These are phyloP conservation scores for Dorcoceras hygrometricum DNA, from an alignment of 257 asterid genomes.

Conservation along the genomic window DNA sequence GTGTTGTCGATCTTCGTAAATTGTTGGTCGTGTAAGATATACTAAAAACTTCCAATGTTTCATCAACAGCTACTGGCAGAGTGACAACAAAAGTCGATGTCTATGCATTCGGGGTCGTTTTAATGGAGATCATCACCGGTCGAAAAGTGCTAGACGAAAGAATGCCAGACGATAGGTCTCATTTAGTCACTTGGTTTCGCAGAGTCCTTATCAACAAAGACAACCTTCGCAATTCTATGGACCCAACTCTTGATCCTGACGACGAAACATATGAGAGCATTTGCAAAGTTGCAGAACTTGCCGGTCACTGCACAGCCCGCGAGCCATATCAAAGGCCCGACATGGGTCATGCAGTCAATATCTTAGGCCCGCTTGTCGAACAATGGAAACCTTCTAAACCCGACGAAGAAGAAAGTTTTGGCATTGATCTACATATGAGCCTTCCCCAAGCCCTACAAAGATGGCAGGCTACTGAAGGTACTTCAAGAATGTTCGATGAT, in stretches of 20 bases:
- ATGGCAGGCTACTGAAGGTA: conserved; percentile 92
- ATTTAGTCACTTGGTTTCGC: conserved; percentile 90
- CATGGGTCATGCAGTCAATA: conserved; percentile 94
- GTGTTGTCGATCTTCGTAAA: background rate
- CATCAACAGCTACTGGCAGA: conserved; percentile 80
- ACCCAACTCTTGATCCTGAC: conserved; percentile 59
- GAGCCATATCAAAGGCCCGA: conserved; percentile 94
- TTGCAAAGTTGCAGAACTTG: conserved; percentile 81
- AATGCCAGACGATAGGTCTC: conserved; percentile 82
- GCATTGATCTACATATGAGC: conserved; percentile 75
- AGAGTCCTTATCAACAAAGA: conserved; percentile 83
- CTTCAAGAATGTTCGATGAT: conserved; percentile 87
- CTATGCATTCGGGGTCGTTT: conserved; percentile 83
- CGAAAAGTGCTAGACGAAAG: conserved; percentile 80
- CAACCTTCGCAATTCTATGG: conserved; percentile 66
- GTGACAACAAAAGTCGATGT: conserved; percentile 94
- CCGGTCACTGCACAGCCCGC: conserved; percentile 87
- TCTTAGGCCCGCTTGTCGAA: conserved; percentile 85
- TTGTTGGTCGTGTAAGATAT: background rate
- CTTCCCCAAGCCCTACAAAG: conserved; percentile 88
- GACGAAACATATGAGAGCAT: conserved; percentile 78
- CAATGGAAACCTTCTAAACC: conserved; percentile 73
- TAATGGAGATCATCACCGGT: conserved; percentile 88
- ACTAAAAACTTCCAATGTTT: background rate
- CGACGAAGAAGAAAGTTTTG: conserved; percentile 57